These are phyloP conservation scores for Bromus sterilis DNA, from an alignment of 176 grass and related monocot species.

Conservation along the genomic window DNA sequence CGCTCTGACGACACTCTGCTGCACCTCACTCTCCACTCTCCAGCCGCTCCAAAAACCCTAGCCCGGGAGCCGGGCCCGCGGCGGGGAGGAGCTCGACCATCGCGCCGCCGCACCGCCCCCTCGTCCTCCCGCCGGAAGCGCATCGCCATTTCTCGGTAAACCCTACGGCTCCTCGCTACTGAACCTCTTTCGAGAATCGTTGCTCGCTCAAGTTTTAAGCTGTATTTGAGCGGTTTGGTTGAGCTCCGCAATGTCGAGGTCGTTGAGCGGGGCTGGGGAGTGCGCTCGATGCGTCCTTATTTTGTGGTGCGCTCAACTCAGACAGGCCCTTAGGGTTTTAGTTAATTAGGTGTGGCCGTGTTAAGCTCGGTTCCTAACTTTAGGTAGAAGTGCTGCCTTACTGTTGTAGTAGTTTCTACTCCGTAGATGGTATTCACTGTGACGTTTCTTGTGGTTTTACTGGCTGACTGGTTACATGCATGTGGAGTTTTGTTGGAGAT, in stretches of 20 bases:
- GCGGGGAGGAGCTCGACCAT: slow-evolving; percentile 6
- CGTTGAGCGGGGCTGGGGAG: neutral
- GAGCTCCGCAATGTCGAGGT: neutral
- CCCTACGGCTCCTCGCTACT: neutral
- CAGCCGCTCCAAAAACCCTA: slow-evolving; percentile 39
- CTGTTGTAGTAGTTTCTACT: neutral
- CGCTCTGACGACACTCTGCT: neutral
- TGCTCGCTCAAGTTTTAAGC: no score
- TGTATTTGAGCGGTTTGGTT: neutral
- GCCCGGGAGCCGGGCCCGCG: neutral
- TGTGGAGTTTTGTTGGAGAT: neutral
- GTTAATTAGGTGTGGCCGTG: neutral
- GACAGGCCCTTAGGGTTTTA: neutral
- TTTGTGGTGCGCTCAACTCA: neutral
- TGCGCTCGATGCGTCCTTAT: neutral
- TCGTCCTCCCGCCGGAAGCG: neutral
- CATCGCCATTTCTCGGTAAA: neutral
- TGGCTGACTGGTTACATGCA: neutral
- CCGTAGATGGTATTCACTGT: neutral
- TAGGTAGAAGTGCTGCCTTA: neutral
- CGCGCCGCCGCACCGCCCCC: neutral
- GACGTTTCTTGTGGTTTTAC: neutral
- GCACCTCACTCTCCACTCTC: neutral
- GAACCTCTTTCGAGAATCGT: no score
- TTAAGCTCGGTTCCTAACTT: neutral